Base-by-base conservation (phyloP, 2,329 filamentous ascomycete genomes). In the Emergomyces orientalis region DNA sequence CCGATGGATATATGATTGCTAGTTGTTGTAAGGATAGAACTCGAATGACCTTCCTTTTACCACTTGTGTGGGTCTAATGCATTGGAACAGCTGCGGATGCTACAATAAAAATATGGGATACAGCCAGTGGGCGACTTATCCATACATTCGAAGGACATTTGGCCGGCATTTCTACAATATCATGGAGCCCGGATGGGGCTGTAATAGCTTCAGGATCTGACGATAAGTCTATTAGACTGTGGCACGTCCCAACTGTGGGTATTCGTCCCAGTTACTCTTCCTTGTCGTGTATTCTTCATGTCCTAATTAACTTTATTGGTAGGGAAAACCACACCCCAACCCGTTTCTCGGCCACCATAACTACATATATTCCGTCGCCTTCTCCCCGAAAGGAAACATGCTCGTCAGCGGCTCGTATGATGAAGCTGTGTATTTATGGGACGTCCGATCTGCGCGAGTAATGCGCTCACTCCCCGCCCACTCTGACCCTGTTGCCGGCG, bases 331-430 rank as follows among this genome's bases (percentile, higher is more conserved):
- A 34, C 81, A 86, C 61, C 82, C 83, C 0, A 81, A 79, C 27
- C 81, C 84, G 1, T 80, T 97, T 67, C 81, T 89, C 30, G 93
- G 94, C 2, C 94, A 99, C 71, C 91, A 97, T 75, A 97, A 95
- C 76, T 97, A 97, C 75, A 88, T 99, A 39, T 96, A 96, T 76
- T 91, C 88, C 59, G 81, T 99, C 41, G 91, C 92, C 6, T 97
- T 97, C 75, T 93, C 90, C n/a, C 94, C 94, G 1, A 97, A 97
- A 75, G 94, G 94, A 30, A 99, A 99, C 72, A 96, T 97, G 72
- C 84, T 99, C 41, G 94, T 92, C 19, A 95, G 90, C 67, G 94
- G 94, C 14, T 95, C 90, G 67, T 97, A 97, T 76, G 94, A 99
- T 69, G 94, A 99, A 79, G 94, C 94, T 4, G 91, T 99, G 0